These are phyloP conservation scores for Thraustochytrium striatum DNA, from an alignment of 352 stramenopile species.

Conservation along the genomic window DNA sequence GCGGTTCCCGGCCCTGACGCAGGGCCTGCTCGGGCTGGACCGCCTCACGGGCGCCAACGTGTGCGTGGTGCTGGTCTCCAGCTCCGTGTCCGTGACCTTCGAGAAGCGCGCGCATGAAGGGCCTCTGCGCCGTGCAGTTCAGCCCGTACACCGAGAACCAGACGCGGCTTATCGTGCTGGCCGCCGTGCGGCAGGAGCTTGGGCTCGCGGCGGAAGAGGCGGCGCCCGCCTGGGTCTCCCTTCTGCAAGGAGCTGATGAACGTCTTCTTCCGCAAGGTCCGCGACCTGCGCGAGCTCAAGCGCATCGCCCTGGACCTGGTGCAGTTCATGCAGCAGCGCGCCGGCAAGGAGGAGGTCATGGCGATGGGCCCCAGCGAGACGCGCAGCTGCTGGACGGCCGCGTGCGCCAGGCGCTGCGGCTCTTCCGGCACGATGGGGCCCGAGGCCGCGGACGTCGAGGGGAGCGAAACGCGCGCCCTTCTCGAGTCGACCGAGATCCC, in stretches of 20 bases:
- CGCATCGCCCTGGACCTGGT: slow-evolving; percentile 8
- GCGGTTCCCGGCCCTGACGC: neutral
- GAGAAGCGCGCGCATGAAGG: neutral
- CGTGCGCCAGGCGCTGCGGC: slow-evolving; percentile 4
- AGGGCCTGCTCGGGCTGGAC: neutral
- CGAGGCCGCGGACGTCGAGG: neutral
- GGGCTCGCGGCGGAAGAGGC: neutral
- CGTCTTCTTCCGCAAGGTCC: neutral
- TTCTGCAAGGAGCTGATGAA: neutral
- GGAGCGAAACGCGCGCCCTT: neutral
- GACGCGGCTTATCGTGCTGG: neutral
- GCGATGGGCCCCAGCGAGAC: neutral
- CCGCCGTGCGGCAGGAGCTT: neutral
- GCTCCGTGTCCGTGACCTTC: neutral
- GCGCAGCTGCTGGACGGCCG: neutral
- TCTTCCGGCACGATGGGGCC: slow-evolving; percentile 45
- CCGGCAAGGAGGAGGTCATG: no score
- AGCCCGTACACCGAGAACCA: slow-evolving; percentile 17
- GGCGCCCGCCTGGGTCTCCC: neutral
- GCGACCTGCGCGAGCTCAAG: slow-evolving; percentile 11
- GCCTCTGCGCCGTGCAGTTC: neutral
- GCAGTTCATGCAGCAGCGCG: neutral
- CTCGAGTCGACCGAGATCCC: neutral
- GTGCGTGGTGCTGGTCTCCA: neutral
- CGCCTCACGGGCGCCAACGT: slow-evolving; percentile 4